These are phyloP conservation scores for Ajuga chamaepitys DNA, from an alignment of 257 asterid species.

Conservation along the genomic window DNA sequence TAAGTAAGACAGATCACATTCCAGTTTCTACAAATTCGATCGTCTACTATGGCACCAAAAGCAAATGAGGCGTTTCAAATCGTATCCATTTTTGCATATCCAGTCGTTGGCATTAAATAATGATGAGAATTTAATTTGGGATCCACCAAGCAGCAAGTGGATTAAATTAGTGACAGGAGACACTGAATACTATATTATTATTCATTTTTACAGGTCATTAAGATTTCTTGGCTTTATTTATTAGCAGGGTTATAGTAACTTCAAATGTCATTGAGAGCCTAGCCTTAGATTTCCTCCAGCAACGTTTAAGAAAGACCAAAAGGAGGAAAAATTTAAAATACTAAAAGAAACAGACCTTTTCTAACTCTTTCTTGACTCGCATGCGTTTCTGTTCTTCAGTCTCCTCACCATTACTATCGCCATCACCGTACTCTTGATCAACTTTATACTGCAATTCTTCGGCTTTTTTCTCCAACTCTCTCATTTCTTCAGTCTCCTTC, in stretches of 20 bases:
- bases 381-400: conserved; percentile 73
- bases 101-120: neutral
- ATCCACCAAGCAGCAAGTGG: neutral
- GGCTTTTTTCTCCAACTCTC: conserved; percentile 80
- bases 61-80: no score
- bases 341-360: conserved; percentile 41
- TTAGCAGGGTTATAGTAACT: neutral
- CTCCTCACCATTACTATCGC: conserved; percentile 33
- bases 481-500: conserved; percentile 77
- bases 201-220: neutral
- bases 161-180: neutral
- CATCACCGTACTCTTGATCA: conserved; percentile 45
- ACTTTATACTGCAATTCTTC: conserved; percentile 70
- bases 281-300: neutral
- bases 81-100: neutral
- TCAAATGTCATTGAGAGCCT: neutral
- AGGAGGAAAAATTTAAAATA: neutral
- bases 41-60: no score
- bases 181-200: no score
- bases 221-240: neutral
- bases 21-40: no score
- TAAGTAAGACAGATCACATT: neutral
- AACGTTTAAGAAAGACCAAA: neutral
- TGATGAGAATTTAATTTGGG: no score
- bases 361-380: conserved; percentile 80